phyloP scores from a whole-genome alignment of 345 rosid genomes.

The Populus pruinosa region DNA sequence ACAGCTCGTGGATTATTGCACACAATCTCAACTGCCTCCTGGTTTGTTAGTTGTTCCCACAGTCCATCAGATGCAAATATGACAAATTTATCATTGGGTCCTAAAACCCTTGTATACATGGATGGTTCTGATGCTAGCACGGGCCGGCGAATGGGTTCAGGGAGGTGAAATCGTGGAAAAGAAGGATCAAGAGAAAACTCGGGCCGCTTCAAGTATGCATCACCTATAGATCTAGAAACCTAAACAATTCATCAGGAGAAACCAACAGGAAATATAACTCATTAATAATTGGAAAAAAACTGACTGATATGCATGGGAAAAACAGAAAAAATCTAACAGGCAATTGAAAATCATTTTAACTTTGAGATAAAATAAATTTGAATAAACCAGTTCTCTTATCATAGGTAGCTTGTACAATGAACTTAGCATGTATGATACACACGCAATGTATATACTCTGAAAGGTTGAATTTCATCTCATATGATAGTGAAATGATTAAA shows the following conservation, averaged over 20 bases:
- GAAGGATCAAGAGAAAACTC: conserved; percentile 86
- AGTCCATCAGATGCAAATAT: conserved; percentile 97
- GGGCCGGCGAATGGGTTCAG: conserved; percentile 71
- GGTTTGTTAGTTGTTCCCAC: conserved; percentile 82
- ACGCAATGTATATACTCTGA: neutral
- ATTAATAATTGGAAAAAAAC: neutral
- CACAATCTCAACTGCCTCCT: conserved; percentile 82
- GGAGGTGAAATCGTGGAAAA: conserved; percentile 74
- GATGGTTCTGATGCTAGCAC: conserved; percentile 83
- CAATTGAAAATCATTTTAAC: neutral
- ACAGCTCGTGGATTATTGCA: conserved; percentile 62
- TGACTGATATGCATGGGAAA: neutral
- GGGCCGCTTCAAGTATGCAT: conserved; percentile 86
- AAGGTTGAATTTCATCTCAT: neutral
- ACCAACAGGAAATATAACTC: neutral
- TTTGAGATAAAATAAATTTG: neutral
- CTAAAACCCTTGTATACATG: conserved; percentile 52
- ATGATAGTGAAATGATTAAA: neutral
- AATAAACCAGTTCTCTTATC: neutral
- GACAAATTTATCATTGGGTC: conserved; percentile 68
- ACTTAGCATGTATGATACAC: neutral
- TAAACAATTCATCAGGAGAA: conserved; percentile 19
- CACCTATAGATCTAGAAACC: conserved; percentile 96
- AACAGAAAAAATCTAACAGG: neutral
- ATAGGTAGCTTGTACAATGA: neutral